phyloP scores from a whole-genome alignment of 345 rosid species.

The Passiflora organensis region DNA sequence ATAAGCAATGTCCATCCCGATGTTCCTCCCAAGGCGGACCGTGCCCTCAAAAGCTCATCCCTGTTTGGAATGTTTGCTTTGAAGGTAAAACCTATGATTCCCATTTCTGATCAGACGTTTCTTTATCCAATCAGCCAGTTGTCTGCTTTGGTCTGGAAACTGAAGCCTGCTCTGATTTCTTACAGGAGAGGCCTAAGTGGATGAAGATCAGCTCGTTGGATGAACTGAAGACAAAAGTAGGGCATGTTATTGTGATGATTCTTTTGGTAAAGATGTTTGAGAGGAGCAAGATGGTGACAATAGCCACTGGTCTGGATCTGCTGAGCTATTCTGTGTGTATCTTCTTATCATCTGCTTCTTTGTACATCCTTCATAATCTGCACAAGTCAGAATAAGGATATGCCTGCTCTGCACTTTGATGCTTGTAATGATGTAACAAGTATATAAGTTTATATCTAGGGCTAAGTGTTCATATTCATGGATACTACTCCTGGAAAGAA shows the following conservation, averaged over 20 bases:
- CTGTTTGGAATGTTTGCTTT: constrained; percentile 93
- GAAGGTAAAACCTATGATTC: constrained; percentile 34
- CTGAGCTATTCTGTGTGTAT: constrained; percentile 82
- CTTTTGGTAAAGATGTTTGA: constrained; percentile 94
- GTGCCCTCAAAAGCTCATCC: constrained; percentile 80
- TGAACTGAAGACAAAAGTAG: constrained; percentile 87
- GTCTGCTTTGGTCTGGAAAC: background rate
- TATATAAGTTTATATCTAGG: too few species aligned
- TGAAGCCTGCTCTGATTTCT: background rate
- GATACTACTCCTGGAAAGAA: too few species aligned
- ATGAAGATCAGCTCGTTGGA: constrained; percentile 87
- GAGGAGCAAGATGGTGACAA: constrained; percentile 89
- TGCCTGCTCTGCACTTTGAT: background rate
- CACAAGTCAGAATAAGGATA: constrained; percentile 49
- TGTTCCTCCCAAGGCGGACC: constrained; percentile 43
- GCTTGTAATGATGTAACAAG: too few species aligned
- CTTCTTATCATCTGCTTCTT: constrained; percentile 81
- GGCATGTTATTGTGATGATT: constrained; percentile 95
- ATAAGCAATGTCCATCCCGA: constrained; percentile 56
- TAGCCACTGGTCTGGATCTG: constrained; percentile 72
- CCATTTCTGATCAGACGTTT: background rate
- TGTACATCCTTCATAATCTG: constrained; percentile 79
- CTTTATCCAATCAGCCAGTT: background rate
- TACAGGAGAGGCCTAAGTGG: constrained; percentile 83
- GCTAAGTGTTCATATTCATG: too few species aligned